These are phyloP conservation scores for Cladophialophora exuberans DNA, from an alignment of 2,329 filamentous ascomycete species.

Conservation along the genomic window DNA sequence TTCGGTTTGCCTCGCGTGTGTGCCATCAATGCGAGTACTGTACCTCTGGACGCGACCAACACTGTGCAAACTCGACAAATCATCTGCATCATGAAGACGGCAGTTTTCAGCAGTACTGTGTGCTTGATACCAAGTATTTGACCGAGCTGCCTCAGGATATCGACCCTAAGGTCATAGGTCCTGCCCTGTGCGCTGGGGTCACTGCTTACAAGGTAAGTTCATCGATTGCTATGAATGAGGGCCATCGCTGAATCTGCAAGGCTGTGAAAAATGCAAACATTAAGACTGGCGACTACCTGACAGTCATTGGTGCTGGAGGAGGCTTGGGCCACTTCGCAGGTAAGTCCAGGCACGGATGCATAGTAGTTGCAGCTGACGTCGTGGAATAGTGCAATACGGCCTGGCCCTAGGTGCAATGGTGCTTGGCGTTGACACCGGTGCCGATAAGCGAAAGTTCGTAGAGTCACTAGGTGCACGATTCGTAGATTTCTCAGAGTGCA, in stretches of 20 bases:
- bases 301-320: conserved; percentile 51
- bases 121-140: conserved; percentile 49
- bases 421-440: conserved; percentile 47
- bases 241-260: conserved; percentile 30
- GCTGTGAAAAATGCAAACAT: conserved; percentile 48
- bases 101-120: conserved; percentile 50
- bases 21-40: conserved; percentile 51
- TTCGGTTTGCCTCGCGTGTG: conserved; percentile 47
- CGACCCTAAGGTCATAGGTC: conserved; percentile 46
- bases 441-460: conserved; percentile 44
- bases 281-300: conserved; percentile 45
- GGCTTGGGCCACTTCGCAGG: conserved; percentile 51
- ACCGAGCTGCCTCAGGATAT: conserved; percentile 48
- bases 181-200: conserved; percentile 50
- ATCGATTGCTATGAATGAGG: background rate
- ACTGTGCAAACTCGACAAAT: conserved; percentile 48
- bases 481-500: conserved; percentile 43
- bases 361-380: background rate
- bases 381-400: conserved; percentile 47
- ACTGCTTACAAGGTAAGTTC: conserved; percentile 47
- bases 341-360: conserved; percentile 27
- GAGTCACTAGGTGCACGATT: conserved; percentile 46
- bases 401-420: conserved; percentile 46
- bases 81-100: conserved; percentile 53
- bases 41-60: conserved; percentile 45